Base-by-base conservation (phyloP, 768 basidiomycete species). In the Suillus hirtellus region DNA sequence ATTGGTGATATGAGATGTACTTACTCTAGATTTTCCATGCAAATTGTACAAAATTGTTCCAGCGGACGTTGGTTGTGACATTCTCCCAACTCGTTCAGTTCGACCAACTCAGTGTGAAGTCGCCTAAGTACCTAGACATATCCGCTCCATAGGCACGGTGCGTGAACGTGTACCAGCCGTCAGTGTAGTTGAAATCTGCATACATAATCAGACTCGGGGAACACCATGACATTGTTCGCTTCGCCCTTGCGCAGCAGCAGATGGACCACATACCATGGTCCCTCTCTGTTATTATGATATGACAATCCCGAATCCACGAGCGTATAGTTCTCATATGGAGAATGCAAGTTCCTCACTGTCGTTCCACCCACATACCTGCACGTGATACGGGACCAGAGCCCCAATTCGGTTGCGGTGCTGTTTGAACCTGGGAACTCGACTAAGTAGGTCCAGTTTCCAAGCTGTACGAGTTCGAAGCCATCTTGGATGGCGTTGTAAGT, bases 71-170 rank as follows among this genome's bases (percentile, higher is more conserved):
- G 1, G 77, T 81, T 1, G 91, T 89, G 21, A 79, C 83, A 60
- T 87, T 84, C 76, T 95, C 91, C 88, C 90, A 96, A 59, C 79
- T 79, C 27, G 77, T 77, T 95, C 95, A 96, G 21, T 81, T 73
- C 5, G 91, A 83, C 94, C 95, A 96, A 27, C 42, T 61, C 72
- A 84, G 82, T 10, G 92, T 94, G 69, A 89, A 96, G 78, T 96
- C 88, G 79, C 87, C 86, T 12, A 93, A 89, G 75, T 94, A 96
- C 53, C 95, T 84, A 79, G 93, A 89, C 80, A 78, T 86, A 65
- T 96, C 94, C n/a, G 95, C 95, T 54, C 95, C 95, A 61, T 84
- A 83, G 5, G 95, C 95, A 52, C 82, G 84, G 77, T 97, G 95
- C 0, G 85, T 85, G 75, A 94, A 93, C 7, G 81, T 84, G 73